Conservation (phyloP, 2,329 filamentous ascomycete genomes). For the Aureobasidium leucospermi region DNA sequence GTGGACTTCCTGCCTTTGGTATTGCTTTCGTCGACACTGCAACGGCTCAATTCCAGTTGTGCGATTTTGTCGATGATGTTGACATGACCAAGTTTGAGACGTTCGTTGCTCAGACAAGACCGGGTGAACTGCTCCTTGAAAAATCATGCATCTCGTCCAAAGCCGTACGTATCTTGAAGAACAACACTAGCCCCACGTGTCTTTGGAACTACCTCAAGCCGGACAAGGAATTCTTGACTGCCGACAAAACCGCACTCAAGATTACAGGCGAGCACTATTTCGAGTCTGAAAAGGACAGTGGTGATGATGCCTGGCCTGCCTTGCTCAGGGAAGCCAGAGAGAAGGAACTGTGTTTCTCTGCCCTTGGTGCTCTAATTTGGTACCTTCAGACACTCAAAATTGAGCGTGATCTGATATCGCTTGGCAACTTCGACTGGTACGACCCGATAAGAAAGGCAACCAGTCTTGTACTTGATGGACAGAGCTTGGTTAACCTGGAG, state of each 20-base stretch:
- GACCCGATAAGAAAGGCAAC: constrained; percentile 86
- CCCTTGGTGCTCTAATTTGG: constrained; percentile 78
- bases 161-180: constrained; percentile 86
- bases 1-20: constrained; percentile 76
- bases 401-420: constrained; percentile 76
- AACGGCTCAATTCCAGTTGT: constrained; percentile 90
- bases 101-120: constrained; percentile 83
- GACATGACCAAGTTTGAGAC: constrained; percentile 97
- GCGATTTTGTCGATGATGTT: constrained; percentile 82
- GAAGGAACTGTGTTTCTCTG: constrained; percentile 81
- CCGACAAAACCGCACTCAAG: constrained; percentile 73
- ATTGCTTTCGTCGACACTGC: constrained; percentile 92
- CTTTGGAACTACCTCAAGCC: constrained; percentile 93
- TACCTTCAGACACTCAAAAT: constrained; percentile 81
- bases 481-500: constrained; percentile 96
- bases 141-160: constrained; percentile 83
- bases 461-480: constrained; percentile 85
- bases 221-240: constrained; percentile 82
- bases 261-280: constrained; percentile 78
- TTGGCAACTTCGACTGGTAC: constrained; percentile 87
- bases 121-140: constrained; percentile 82
- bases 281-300: constrained; percentile 45
- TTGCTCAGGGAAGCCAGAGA: constrained; percentile 63
- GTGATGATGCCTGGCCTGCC: constrained; percentile 68
- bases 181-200: constrained; percentile 85